These are phyloP conservation scores for Pseudopithomyces maydicus DNA, from an alignment of 2,329 filamentous ascomycete genomes.

Conservation along the genomic window DNA sequence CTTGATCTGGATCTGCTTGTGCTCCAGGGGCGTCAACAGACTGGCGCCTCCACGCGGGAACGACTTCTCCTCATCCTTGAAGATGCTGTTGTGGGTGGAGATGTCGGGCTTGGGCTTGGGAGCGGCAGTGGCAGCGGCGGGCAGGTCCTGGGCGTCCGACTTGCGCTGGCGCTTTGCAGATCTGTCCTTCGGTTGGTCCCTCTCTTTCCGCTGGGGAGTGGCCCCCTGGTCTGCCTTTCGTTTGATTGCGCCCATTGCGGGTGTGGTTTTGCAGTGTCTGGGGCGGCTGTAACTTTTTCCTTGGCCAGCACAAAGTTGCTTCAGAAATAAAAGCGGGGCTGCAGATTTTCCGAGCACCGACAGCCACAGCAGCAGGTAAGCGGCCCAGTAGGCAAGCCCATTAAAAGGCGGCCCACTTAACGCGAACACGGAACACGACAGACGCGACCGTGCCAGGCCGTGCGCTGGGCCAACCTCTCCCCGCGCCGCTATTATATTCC, in stretches of 20 bases:
- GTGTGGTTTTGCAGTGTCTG: constrained; percentile 3
- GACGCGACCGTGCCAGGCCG: constrained; percentile 12
- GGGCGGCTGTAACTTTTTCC: constrained; percentile 13
- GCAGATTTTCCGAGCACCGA: constrained; percentile 27
- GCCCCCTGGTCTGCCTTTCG: constrained; percentile 49
- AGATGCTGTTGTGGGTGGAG: constrained; percentile 48
- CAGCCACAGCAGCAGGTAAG: no score
- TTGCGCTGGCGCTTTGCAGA: constrained; percentile 45
- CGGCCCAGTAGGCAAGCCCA: neutral
- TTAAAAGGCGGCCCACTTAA: constrained; percentile 19
- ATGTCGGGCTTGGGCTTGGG: constrained; percentile 37
- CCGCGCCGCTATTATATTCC: constrained; percentile 12
- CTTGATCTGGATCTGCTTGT: constrained; percentile 94
- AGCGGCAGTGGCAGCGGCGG: constrained; percentile 26
- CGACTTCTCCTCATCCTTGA: constrained; percentile 80
- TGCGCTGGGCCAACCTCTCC: constrained; percentile 26
- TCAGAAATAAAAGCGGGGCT: constrained; percentile 28
- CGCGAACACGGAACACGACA: constrained; percentile 16
- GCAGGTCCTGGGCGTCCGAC: constrained; percentile 33
- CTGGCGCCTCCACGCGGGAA: constrained; percentile 94
- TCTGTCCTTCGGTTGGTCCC: constrained; percentile 31
- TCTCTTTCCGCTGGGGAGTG: constrained; percentile 37
- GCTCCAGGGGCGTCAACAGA: constrained; percentile 87
- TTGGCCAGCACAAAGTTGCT: constrained; percentile 8
- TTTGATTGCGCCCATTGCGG: constrained; percentile 52